Evolutionary conservation across 768 basidiomycete species (phyloP).

Genomic region (Russula sp.): DNA sequence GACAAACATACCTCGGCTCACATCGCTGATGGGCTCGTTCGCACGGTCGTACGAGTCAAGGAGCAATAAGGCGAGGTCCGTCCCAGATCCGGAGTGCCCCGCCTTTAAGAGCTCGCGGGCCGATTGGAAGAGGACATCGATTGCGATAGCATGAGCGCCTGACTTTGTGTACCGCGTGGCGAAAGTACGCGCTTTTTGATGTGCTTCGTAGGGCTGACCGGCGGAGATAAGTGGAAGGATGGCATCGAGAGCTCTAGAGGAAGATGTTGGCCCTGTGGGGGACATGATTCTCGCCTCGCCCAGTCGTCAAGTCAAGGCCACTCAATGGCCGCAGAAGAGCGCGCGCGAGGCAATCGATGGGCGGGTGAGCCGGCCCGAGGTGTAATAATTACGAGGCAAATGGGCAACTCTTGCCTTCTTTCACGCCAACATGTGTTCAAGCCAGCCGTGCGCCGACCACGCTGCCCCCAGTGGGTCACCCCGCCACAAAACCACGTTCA

Average conservation of each 20-base stretch:
- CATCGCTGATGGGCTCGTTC: conserved; percentile 63
- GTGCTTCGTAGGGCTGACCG: conserved; percentile 82
- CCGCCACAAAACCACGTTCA: conserved; percentile 6
- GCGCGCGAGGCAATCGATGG: neutral
- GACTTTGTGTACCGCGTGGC: conserved; percentile 82
- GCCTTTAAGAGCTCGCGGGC: conserved; percentile 83
- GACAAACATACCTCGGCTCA: conserved; percentile 60
- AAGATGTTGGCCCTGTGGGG: conserved; percentile 29
- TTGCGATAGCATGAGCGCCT: conserved; percentile 74
- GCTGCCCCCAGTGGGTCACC: neutral
- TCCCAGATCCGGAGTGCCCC: conserved; percentile 84
- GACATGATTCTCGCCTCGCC: conserved; percentile 2
- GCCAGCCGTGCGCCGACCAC: neutral
- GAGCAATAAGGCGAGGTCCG: conserved; percentile 74
- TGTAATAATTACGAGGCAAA: neutral
- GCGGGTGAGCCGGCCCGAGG: conserved; percentile 2
- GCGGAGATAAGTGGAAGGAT: conserved; percentile 65
- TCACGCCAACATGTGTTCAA: conserved; percentile 13
- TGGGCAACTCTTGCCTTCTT: neutral
- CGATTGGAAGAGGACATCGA: conserved; percentile 88
- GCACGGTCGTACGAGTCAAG: conserved; percentile 78
- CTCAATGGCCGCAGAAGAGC: neutral
- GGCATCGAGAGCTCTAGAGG: conserved; percentile 62
- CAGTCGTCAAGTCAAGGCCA: neutral
- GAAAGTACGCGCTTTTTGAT: conserved; percentile 95